Percentiles rank a stretch among this genome's conserved stretches.
Evolutionary conservation across 148 eudicot species (phyloP).

Genomic region (Diospyros lotus): DNA sequence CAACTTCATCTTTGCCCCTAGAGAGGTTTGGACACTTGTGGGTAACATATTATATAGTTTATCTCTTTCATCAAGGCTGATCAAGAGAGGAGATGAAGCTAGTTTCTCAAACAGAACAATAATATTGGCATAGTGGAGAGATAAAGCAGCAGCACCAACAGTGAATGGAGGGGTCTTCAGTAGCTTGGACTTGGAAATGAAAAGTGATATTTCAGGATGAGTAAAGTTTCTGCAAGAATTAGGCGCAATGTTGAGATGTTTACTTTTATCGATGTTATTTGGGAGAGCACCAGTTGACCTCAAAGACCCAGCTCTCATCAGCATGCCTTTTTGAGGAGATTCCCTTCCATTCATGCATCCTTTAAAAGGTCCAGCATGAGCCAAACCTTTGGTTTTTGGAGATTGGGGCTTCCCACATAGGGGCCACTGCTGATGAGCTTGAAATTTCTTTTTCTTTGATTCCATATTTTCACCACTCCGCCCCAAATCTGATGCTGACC

Average conservation of each 20-base stretch:
- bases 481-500: constrained; percentile 58
- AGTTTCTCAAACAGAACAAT: constrained; percentile 73
- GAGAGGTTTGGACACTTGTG: constrained; percentile 41
- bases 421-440: constrained; percentile 19
- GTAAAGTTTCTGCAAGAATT: constrained; percentile 3
- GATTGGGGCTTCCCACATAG: constrained; percentile 27
- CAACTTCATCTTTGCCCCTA: constrained; percentile 53
- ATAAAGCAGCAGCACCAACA: constrained; percentile 63
- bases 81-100: constrained; percentile 62
- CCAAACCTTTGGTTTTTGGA: constrained; percentile 33
- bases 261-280: constrained; percentile 11
- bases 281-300: constrained; percentile 20
- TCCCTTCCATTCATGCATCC: constrained; percentile 60
- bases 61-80: constrained; percentile 69
- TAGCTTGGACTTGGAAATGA: constrained; percentile 39
- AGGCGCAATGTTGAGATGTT: constrained; percentile 11
- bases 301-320: constrained; percentile 24
- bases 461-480: constrained; percentile 32
- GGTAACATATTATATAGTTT: constrained; percentile 78
- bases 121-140: constrained; percentile 77
- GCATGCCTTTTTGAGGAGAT: constrained; percentile 47
- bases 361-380: constrained; percentile 57
- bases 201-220: constrained; percentile 23
- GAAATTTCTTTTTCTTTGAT: constrained; percentile 33
- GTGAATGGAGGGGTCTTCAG: constrained; percentile 45